Evolutionary conservation across 257 asterid genomes (phyloP), one percentile per base, ranked within the genome.

Genomic region (Coffea eugenioides): DNA sequence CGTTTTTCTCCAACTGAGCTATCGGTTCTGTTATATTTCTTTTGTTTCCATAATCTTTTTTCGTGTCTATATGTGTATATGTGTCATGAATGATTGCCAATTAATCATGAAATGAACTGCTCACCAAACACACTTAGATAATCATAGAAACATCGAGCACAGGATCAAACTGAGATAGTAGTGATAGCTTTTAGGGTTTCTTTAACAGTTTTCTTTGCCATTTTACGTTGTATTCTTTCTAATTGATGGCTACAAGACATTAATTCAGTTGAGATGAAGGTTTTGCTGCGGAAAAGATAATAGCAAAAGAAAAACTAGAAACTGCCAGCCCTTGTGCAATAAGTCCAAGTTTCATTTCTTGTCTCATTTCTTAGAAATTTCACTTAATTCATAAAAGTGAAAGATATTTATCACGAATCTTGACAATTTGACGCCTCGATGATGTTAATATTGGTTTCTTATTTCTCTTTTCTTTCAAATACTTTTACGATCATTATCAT

Each of bases 71-170:
- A 68, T 2, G 31, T 66, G 36, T 51, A 27, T 25, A 73, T 74
- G 71, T 48, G 68, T 1, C 62, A 21, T 57, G 81, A 61, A 61
- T 78, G 72, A 82, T 66, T 39, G 43, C 43, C 43, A 66, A 68
- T 21, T 71, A 39, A 62, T 80, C 79, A 83, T 65, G 86, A 78
- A 79, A 83, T 79, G 65, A 71, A 75, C 77, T 80, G 76, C 79
- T 41, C 70, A 76, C 68, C 84, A 80, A 79, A 74, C 77, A 76
- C 79, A 80, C 71, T 48, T 49, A 64, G 41, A 73, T 54, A 64
- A 31, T 18, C 10, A 54, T 54, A 7, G 71, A 11, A 61, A 75
- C 56, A 62, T 76, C 25, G 61, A 54, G 77, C 74, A 80, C 21
- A 70, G 74, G 73, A 76, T 43, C 80, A 73, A 79, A 64, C 56